Conservation (phyloP, 768 basidiomycete species). For the Pulveroboletus frians region DNA sequence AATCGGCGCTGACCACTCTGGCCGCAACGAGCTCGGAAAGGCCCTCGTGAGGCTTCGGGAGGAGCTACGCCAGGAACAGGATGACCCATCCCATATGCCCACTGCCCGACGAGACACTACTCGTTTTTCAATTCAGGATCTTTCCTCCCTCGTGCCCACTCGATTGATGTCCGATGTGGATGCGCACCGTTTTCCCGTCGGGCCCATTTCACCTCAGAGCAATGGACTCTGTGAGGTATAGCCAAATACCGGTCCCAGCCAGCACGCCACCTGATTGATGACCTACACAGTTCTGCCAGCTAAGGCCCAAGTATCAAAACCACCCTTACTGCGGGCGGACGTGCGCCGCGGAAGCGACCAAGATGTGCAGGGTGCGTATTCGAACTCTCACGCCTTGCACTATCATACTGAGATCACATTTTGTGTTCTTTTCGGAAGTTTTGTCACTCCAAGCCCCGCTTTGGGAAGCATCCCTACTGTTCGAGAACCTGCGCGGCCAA, state of each 20-base stretch:
- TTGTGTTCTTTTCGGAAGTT: slow-evolving; percentile 11
- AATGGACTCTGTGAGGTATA: slow-evolving; percentile 29
- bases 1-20: slow-evolving; percentile 57
- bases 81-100: slow-evolving; percentile 25
- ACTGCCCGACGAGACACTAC: slow-evolving; percentile 23
- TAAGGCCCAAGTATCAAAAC: slow-evolving; percentile 53
- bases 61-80: slow-evolving; percentile 40
- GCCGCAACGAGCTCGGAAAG: slow-evolving; percentile 72
- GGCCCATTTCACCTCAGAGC: slow-evolving; percentile 6
- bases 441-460: slow-evolving; percentile 29
- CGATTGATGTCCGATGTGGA: slow-evolving; percentile 1
- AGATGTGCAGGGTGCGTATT: slow-evolving; percentile 25
- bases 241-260: not conserved
- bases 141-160: slow-evolving; percentile 20
- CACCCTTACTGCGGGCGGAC: slow-evolving; percentile 63
- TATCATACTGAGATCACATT: slow-evolving; percentile 4
- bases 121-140: slow-evolving; percentile 31
- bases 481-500: slow-evolving; percentile 30
- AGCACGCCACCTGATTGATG: slow-evolving; percentile 6
- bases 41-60: slow-evolving; percentile 58
- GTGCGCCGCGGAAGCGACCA: slow-evolving; percentile 47
- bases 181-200: slow-evolving; percentile 6
- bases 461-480: slow-evolving; percentile 32
- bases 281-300: slow-evolving; percentile 44
- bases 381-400: not conserved